These are phyloP conservation scores for Picochlorum costavermella DNA, from an alignment of 139 green algal genomes.

Conservation along the genomic window DNA sequence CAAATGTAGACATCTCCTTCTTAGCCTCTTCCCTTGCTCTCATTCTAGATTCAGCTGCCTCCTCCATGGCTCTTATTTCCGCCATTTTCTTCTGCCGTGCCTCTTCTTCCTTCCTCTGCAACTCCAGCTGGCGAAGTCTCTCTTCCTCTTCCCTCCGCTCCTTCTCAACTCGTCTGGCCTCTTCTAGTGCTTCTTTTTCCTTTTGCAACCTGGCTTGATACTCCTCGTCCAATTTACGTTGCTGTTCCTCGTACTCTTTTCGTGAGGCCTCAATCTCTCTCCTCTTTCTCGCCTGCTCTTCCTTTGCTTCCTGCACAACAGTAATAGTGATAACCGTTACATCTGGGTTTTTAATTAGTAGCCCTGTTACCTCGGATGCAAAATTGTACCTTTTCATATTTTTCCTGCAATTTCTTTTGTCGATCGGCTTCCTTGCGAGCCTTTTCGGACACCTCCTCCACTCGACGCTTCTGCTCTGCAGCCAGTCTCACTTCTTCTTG, in stretches of 20 bases:
- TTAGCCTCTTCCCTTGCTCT: conserved; percentile 23
- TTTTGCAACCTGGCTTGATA: conserved; percentile 15
- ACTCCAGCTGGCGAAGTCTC: conserved; percentile 3
- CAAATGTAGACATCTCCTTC: conserved; percentile 27
- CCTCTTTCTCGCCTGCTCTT: conserved; percentile 10
- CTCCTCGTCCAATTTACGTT: conserved; percentile 24
- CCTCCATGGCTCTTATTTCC: conserved; percentile 16
- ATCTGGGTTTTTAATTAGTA: background rate
- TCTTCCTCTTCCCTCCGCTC: conserved; percentile 12
- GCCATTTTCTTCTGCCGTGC: conserved; percentile 7
- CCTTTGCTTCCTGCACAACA: conserved; percentile 9
- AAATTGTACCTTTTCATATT: conserved; percentile 5
- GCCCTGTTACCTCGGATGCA: background rate
- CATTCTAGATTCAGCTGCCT: conserved; percentile 3
- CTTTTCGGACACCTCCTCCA: conserved; percentile 19
- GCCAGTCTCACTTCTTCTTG: conserved; percentile 13
- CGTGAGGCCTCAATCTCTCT: conserved; percentile 10
- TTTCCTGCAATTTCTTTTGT: conserved; percentile 14
- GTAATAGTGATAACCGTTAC: background rate
- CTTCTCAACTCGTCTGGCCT: conserved; percentile 11
- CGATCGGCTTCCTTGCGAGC: conserved; percentile 9
- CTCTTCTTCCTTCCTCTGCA: conserved; percentile 24
- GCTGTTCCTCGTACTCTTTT: conserved; percentile 21
- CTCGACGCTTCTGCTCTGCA: conserved; percentile 12
- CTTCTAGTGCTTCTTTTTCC: conserved; percentile 11